phyloP scores from a whole-genome alignment of 176 grass and related monocot species.

The Elymus sibiricus region DNA sequence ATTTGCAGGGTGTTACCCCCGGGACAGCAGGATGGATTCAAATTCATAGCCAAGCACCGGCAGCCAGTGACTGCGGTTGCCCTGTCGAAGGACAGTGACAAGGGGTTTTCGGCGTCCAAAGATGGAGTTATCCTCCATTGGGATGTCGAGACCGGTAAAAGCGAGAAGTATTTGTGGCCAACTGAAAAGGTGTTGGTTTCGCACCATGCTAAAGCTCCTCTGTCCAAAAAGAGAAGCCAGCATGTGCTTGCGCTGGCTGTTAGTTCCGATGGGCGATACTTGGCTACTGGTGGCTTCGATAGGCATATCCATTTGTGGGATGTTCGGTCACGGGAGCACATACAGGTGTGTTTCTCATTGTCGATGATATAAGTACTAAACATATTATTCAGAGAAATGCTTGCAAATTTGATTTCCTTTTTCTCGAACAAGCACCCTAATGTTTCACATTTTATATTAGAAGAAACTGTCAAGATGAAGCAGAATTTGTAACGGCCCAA shows the following conservation, averaged over 20 bases:
- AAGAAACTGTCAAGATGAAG: too few relatives aligned
- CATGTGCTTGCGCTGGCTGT: constrained; percentile 47
- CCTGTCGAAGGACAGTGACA: constrained; percentile 47
- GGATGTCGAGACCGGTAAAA: constrained; percentile 57
- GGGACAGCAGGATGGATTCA: constrained; percentile 39
- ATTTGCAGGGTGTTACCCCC: constrained; percentile 48
- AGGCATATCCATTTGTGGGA: constrained; percentile 72
- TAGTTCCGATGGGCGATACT: constrained; percentile 58
- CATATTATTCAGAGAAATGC: neutral
- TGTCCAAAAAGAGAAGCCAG: constrained; percentile 48
- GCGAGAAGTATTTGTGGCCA: constrained; percentile 66
- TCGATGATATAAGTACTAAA: neutral
- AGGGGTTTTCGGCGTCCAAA: constrained; percentile 67
- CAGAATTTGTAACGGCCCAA: neutral
- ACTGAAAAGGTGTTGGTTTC: constrained; percentile 46
- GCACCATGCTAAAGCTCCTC: constrained; percentile 54
- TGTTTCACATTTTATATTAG: neutral
- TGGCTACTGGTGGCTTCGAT: constrained; percentile 63
- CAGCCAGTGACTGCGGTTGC: constrained; percentile 53
- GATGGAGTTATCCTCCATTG: constrained; percentile 63
- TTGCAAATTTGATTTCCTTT: neutral
- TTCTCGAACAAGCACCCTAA: neutral
- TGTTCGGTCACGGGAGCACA: constrained; percentile 53
- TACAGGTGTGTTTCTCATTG: constrained; percentile 36
- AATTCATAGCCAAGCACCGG: constrained; percentile 50